Evolutionary conservation across 768 basidiomycete genomes (phyloP), one percentile per base, ranked within the genome.

Genomic region (Tulasnella sp.): DNA sequence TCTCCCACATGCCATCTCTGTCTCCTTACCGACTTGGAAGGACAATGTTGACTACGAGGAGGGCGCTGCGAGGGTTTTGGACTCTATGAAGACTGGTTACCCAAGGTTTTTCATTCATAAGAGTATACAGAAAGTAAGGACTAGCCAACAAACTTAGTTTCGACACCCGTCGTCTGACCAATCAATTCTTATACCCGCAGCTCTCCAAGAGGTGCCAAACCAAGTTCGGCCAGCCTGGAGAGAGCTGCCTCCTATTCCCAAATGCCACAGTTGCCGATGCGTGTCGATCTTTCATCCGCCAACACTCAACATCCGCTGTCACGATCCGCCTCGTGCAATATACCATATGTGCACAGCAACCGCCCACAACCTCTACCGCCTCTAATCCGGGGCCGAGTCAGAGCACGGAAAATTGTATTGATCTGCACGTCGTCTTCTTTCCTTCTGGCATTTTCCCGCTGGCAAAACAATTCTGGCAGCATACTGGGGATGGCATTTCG

Each of bases 391-490:
- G 26, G 29, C 50, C 19, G 65, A 61, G 61, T 26, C 62, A 48
- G 60, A 66, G 26, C 58, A 67, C 50, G 61, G 64, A 68, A 49
- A 77, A 63, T 72, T 56, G 66, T 30, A 68, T 80, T 41, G 82
- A 88, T 60, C 76, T 99, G 1, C 85, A 95, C 69, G 87, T 94
- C 64, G 84, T 84, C 1, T 72, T 99, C 15, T 89, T 93, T 68
- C 82, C 84, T 4, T 70, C 73, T 2, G 77, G 80, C 3, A 70
- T 78, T 3, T 84, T 78, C 65, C 67, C 77, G 8, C 69, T 85
- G 5, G 91, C 89, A 7, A 95, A 88, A 69, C 79, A 91, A 70
- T 97, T 94, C 71, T 98, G 95, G 95, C 94, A 97, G 65, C 95
- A 97, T 69, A 83, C 86, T 0, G 95, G 95, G 0, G 74, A 86